Base-by-base conservation (phyloP, 2,329 filamentous ascomycete species). In the Diaporthe citrichinensis region DNA sequence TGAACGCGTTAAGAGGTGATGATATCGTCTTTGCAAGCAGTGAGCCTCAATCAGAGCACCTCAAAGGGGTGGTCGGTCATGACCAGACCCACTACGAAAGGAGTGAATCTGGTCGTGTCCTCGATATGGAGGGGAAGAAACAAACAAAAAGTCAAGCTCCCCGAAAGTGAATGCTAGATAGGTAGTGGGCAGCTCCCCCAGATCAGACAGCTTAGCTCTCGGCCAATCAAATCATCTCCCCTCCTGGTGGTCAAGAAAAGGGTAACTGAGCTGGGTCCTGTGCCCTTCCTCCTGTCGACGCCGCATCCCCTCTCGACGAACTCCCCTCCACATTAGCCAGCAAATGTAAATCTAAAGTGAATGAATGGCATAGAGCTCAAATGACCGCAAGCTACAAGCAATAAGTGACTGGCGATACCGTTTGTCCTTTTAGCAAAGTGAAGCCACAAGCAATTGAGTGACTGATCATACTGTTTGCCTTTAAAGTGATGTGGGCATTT, bases 11-110 rank as follows among this genome's bases (percentile, higher is more conserved):
- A 72, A 62, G 71, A 72, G 20, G 44, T 53, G 71, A 53, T 62
- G 71, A 72, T 31, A 34, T 62, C 49, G 71, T 72, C 71, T 72
- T 72, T 72, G 71, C 71, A 72, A 72, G 71, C 71, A 72, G 58
- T 62, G 71, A 72, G 71, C 44, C 71, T 53, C 55, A 31, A 58
- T 53, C 71, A 72, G 71, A 72, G 71, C 71, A 62, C 71, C 46
- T 62, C 71, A 72, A 39, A 51, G 62, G 71, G 53, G 44, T 46
- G 58, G 71, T 51, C 46, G 57, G 58, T 72, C 57, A n/a, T 53
- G n/a, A 53, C 34, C 71, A 31, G 55, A 34, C 20, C 34, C 46
- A n/a, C 62, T 36, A 25, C n/a, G 44, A 39, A 55, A 61, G 28
- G 31, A 49, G 57, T 72, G 44, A 28, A 34, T 44, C 49, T 44